Evolutionary conservation across 23 red algal genomes (phyloP).

Genomic region (Gracilaria caudata): DNA sequence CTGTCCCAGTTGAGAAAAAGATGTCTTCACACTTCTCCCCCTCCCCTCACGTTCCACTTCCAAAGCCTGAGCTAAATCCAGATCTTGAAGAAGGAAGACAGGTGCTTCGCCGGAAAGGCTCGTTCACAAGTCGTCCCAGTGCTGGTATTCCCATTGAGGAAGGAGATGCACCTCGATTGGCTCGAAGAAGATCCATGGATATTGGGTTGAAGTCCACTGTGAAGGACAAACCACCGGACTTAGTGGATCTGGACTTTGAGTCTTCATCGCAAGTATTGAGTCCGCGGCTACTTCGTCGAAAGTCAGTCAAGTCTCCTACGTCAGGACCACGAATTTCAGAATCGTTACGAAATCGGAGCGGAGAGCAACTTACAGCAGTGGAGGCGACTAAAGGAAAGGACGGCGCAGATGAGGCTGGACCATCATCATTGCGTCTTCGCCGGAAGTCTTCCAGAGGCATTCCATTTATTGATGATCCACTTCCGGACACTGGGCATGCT

Average conservation of each 20-base stretch:
- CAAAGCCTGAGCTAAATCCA: conserved; percentile 45
- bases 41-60: background rate
- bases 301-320: conserved; percentile 30
- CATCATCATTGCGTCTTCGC: conserved; percentile 11
- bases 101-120: conserved; percentile 59
- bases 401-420: background rate
- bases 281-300: conserved; percentile 12
- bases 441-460: conserved; percentile 23
- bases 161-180: conserved; percentile 60
- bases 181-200: conserved; percentile 61
- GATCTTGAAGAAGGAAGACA: conserved; percentile 60
- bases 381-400: background rate
- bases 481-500: background rate
- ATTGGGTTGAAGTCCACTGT: conserved; percentile 8
- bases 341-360: conserved; percentile 13
- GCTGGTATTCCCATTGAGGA: conserved; percentile 40
- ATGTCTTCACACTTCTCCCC: conserved; percentile 17
- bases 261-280: conserved; percentile 11
- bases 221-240: background rate
- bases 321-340: background rate
- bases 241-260: background rate
- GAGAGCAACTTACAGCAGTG: background rate
- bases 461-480: background rate
- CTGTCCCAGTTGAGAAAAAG: conserved; percentile 33
- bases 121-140: conserved; percentile 65